These are phyloP conservation scores for Auxenochlorella pyrenoidosa DNA, from an alignment of 139 green algal genomes.

Conservation along the genomic window DNA sequence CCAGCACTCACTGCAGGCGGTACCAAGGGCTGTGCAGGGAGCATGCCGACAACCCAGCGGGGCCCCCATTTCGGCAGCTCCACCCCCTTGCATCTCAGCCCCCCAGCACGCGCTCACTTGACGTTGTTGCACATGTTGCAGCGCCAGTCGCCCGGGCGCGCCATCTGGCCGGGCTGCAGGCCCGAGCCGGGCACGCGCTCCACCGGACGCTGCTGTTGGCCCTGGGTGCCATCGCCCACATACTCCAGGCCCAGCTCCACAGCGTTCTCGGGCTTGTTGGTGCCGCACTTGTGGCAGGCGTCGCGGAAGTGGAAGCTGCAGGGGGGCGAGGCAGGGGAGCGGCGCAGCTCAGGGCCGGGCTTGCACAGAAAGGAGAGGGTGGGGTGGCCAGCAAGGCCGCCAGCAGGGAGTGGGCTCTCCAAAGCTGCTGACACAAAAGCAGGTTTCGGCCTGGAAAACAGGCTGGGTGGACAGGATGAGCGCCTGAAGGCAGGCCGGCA, in stretches of 20 bases:
- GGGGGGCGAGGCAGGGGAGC: background rate
- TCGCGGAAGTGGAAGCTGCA: constrained; percentile 34
- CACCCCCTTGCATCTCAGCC: too few species aligned
- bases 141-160: constrained; percentile 74
- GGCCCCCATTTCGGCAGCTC: too few species aligned
- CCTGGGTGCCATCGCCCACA: background rate
- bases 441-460: too few species aligned
- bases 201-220: too few species aligned
- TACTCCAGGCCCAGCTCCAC: background rate
- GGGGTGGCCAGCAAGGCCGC: too few species aligned
- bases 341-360: too few species aligned
- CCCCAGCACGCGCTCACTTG: constrained; percentile 44
- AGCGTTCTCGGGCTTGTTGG: background rate
- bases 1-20: too few species aligned
- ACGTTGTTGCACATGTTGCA: constrained; percentile 84
- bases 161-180: constrained; percentile 39
- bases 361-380: too few species aligned
- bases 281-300: constrained; percentile 28
- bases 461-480: background rate
- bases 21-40: too few species aligned
- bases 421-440: too few species aligned
- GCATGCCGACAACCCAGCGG: background rate
- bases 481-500: too few species aligned
- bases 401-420: too few species aligned
- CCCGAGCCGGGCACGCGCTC: background rate